Evolutionary conservation across 495 filamentous ascomycete genomes (phyloP), one percentile per base, ranked within the genome.

Genomic region (Aspergillus indologenus): DNA sequence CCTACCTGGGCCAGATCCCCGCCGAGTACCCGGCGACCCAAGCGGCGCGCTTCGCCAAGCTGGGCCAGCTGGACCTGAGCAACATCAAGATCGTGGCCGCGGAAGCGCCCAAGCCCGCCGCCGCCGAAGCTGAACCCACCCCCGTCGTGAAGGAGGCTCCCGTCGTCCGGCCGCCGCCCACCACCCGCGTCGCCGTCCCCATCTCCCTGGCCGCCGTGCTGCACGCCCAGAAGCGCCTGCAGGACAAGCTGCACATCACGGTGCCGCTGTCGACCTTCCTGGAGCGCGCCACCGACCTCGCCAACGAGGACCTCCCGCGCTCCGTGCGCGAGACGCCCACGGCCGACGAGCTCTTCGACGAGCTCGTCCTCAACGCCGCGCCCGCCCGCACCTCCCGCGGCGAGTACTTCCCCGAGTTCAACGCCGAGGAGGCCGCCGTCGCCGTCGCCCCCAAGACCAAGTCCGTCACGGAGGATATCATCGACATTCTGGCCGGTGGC

Each of bases 11-110:
- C 52, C 75, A 75, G 55, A 89, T 96, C 64, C 73, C 86, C 46
- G 72, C 84, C 44, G 76, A 83, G 21, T 89, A 89, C 65, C 86
- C 91, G 8, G 75, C 82, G n/a, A 78, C 85, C 44, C 83, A 90
- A 60, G 86, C 86, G 45, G 74, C 79, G 23, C 83, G 84, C 11
- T 85, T 97, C 64, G 73, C 79, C 46, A 88, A 94, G 69, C 85
- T 92, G 31, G 73, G 78, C 43, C 90, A 96, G 70, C 82, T 98
- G 23, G 95, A 98, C 71, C 83, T 98, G 55, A 94, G 89, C 76
- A 96, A 97, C 75, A 91, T 97, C 78, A 95, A 96, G 80, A 77
- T 91, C 58, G n/a, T n/a, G n/a, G n/a, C n/a, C n/a, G 85, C 87
- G 19, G 74, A 82, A n/a, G 75, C 85, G 21, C 75, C 81, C 45